Conservation (phyloP, 768 basidiomycete species). For the Cyclocybe aegerita region DNA sequence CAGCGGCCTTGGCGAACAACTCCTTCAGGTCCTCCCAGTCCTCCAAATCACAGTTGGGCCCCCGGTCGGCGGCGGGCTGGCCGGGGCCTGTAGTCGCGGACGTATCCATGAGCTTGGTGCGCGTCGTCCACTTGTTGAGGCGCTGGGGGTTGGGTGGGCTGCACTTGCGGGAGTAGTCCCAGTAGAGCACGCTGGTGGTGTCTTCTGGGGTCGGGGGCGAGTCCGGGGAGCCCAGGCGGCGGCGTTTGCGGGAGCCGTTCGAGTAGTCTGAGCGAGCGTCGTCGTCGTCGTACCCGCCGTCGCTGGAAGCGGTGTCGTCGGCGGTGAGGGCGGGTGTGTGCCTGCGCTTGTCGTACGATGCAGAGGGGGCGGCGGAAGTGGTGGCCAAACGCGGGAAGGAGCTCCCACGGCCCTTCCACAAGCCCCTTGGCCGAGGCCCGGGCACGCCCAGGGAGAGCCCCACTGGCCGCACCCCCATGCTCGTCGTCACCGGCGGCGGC, state of each 20-base stretch:
- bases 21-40: constrained; percentile 73
- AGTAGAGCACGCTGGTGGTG: constrained; percentile 22
- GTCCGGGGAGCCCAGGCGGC: background rate
- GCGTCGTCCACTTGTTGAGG: constrained; percentile 29
- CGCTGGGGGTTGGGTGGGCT: constrained; percentile 21
- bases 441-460: constrained; percentile 2
- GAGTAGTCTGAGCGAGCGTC: constrained; percentile 17
- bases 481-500: constrained; percentile 13
- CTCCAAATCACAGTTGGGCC: constrained; percentile 34
- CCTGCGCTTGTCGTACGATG: too few species aligned
- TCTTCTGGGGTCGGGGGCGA: constrained; percentile 18
- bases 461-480: constrained; percentile 6
- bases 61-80: background rate
- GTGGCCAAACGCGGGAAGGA: constrained; percentile 24
- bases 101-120: constrained; percentile 39
- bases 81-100: constrained; percentile 33
- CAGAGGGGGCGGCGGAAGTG: background rate
- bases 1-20: constrained; percentile 54
- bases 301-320: constrained; percentile 5
- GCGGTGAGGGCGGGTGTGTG: constrained; percentile 3
- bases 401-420: constrained; percentile 46
- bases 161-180: constrained; percentile 36
- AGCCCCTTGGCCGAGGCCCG: constrained; percentile 34
- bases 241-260: constrained; percentile 5
- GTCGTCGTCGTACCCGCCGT: constrained; percentile 21